These are phyloP conservation scores for Pilaira anomala DNA, from an alignment of 192 early-diverging fungal species.

Conservation along the genomic window DNA sequence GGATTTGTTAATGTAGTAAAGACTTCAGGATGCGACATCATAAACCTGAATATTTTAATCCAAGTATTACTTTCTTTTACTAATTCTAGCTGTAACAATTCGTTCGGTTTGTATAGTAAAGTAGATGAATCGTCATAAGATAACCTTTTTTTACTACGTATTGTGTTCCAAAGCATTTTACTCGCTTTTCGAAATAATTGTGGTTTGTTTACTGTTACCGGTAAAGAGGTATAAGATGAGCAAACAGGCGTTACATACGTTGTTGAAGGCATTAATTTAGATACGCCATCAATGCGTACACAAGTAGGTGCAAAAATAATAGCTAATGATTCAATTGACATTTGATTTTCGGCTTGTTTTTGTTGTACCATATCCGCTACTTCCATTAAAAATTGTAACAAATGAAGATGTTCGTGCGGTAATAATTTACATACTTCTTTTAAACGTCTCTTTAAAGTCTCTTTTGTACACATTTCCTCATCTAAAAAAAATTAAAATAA, in stretches of 20 bases:
- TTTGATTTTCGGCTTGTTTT: conserved; percentile 10
- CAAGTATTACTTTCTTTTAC: conserved; percentile 1
- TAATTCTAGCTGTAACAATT: conserved; percentile 11
- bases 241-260: not conserved
- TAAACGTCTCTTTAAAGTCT: not conserved
- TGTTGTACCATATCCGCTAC: not conserved
- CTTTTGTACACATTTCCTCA: not conserved
- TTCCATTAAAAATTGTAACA: not conserved
- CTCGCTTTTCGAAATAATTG: not conserved
- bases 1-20: conserved; percentile 7
- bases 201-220: not conserved
- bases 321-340: conserved; percentile 4
- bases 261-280: not conserved
- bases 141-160: not conserved
- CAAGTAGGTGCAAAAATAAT: conserved; percentile 14
- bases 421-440: not conserved
- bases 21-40: not conserved
- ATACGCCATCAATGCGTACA: not conserved
- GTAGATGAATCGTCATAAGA: not conserved
- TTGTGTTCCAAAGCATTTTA: not conserved
- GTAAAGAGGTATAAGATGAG: not conserved
- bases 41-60: conserved; percentile 3
- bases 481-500: not conserved
- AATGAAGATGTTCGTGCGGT: conserved; percentile 1
- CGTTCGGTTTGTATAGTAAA: not conserved